Evolutionary conservation across 129 eudicot species (phyloP).

Genomic region (Centrapalus pauciflorus): DNA sequence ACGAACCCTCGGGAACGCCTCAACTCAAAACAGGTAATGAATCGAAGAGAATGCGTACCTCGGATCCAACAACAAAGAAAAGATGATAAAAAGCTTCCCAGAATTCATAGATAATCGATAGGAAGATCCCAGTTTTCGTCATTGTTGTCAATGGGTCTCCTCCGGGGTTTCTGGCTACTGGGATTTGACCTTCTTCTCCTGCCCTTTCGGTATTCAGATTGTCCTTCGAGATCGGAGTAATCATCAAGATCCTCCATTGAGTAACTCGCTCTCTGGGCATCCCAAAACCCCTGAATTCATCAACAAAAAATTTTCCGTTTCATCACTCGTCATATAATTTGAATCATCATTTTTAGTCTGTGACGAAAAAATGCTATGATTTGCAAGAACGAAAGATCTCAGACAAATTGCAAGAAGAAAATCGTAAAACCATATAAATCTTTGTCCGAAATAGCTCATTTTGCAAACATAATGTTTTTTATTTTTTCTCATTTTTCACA

Average conservation of each 20-base stretch:
- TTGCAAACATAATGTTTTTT: no score
- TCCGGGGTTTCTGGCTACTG: slow-evolving; percentile 13
- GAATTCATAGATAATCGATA: slow-evolving; percentile 61
- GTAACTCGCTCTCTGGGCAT: slow-evolving; percentile 33
- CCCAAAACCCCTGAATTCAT: slow-evolving; percentile 59
- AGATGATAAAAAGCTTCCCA: not conserved
- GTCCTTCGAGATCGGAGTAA: slow-evolving; percentile 26
- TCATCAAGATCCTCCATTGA: slow-evolving; percentile 40
- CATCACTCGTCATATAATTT: not conserved
- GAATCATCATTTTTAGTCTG: no score
- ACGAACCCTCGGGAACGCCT: not conserved
- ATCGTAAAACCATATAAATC: no score
- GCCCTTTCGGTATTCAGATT: slow-evolving; percentile 19
- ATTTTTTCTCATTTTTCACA: no score
- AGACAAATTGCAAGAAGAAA: no score
- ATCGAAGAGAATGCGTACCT: not conserved
- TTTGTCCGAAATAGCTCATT: no score
- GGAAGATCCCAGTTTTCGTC: slow-evolving; percentile 75
- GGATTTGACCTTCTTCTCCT: slow-evolving; percentile 16
- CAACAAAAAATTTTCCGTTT: not conserved
- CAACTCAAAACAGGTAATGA: no score
- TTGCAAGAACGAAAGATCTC: no score
- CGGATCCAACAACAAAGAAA: not conserved
- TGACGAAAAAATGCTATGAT: no score
- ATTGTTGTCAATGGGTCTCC: slow-evolving; percentile 24